These are phyloP conservation scores for Pythium folliculosum DNA, from an alignment of 352 stramenopile genomes.

Conservation along the genomic window DNA sequence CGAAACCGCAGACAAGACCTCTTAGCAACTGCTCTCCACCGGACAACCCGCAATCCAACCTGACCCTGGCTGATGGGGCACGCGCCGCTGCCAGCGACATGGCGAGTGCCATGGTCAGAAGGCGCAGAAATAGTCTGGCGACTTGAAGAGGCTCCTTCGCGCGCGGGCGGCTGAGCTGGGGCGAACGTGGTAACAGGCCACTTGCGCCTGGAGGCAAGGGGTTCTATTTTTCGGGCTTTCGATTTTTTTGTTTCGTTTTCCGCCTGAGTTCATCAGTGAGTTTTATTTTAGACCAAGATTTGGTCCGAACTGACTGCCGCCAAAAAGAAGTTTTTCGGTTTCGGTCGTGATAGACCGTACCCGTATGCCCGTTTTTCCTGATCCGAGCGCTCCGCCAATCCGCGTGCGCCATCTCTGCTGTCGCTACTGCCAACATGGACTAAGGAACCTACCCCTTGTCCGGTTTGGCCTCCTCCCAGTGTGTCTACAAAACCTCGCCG, in stretches of 20 bases:
- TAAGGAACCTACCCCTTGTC: slow-evolving; percentile 22
- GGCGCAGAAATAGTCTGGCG: neutral
- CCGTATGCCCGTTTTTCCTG: slow-evolving; percentile 9
- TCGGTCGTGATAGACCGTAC: neutral
- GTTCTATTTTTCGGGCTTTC: neutral
- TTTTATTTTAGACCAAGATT: neutral
- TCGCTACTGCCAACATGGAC: neutral
- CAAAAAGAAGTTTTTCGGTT: slow-evolving; percentile 12
- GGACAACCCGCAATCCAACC: no score
- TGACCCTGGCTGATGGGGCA: no score
- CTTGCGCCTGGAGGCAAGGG: neutral
- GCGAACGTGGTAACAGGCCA: no score
- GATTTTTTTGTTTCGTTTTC: neutral
- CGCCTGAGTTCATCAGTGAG: neutral
- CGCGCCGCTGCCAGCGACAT: neutral
- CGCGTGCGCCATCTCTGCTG: neutral
- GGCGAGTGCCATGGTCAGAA: neutral
- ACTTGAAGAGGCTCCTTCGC: neutral
- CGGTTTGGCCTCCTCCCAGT: slow-evolving; percentile 11
- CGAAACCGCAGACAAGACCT: neutral
- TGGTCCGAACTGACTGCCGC: slow-evolving; percentile 11
- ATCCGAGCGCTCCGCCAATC: slow-evolving; percentile 11
- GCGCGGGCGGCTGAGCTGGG: no score
- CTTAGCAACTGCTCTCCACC: no score
- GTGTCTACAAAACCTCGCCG: slow-evolving; percentile 5